Evolutionary conservation across 441 rosid species (phyloP).

Genomic region (Bruguiera hainesii): DNA sequence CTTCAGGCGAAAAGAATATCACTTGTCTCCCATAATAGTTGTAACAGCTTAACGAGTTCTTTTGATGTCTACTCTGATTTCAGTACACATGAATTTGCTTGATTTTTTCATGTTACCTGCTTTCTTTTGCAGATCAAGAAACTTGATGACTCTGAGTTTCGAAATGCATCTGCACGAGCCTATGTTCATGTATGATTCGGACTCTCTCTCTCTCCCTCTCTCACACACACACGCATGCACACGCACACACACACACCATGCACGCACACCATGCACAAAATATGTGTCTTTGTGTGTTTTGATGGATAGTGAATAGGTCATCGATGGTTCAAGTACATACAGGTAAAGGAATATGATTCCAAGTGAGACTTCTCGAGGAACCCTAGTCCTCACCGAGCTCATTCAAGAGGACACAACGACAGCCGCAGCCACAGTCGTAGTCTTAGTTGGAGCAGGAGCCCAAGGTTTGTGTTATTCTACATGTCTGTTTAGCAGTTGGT

Average conservation of each 20-base stretch:
- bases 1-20: background rate
- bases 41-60: background rate
- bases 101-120: background rate
- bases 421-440: constrained; percentile 59
- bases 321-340: background rate
- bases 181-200: constrained; percentile 33
- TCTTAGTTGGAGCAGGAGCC: constrained; percentile 66
- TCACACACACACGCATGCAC: too few relatives aligned
- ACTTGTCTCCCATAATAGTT: background rate
- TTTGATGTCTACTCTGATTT: background rate
- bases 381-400: constrained; percentile 76
- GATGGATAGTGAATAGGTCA: constrained; percentile 1
- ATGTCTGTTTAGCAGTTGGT: background rate
- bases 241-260: too few relatives aligned
- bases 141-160: constrained; percentile 45
- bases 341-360: constrained; percentile 89
- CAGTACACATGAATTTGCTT: background rate
- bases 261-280: too few relatives aligned
- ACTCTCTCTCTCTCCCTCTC: background rate
- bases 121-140: constrained; percentile 36
- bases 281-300: too few relatives aligned
- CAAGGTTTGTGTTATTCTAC: constrained; percentile 37
- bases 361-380: constrained; percentile 72
- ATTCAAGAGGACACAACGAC: constrained; percentile 51
- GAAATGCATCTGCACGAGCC: constrained; percentile 37